Conservation (phyloP, 2,329 filamentous ascomycete genomes). For the Furcasterigmium sp. region DNA sequence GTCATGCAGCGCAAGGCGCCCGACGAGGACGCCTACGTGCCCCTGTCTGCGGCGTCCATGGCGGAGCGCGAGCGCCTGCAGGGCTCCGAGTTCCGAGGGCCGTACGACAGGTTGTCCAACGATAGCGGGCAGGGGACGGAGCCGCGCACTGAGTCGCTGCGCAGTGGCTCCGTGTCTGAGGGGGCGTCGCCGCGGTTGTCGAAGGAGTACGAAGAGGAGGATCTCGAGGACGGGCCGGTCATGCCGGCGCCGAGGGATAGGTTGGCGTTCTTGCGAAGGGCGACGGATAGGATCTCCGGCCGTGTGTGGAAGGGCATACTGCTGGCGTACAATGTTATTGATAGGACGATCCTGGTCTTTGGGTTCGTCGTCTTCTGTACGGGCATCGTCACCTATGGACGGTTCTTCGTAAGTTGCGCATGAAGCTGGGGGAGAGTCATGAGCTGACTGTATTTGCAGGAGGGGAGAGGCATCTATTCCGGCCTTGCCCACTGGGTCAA, state of each 20-base stretch:
- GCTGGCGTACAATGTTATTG: conserved; percentile 61
- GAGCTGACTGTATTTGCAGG: conserved; percentile 43
- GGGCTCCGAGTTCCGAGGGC: background rate
- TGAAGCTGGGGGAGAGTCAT: conserved; percentile 36
- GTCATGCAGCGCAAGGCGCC: conserved; percentile 5
- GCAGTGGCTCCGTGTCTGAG: conserved; percentile 59
- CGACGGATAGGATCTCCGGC: conserved; percentile 47
- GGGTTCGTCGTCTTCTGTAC: conserved; percentile 69
- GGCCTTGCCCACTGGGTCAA: conserved; percentile 93
- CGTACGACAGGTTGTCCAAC: conserved; percentile 53
- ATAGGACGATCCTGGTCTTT: conserved; percentile 72
- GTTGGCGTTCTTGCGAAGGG: conserved; percentile 46
- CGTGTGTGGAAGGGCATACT: conserved; percentile 53
- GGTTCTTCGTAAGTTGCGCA: conserved; percentile 56
- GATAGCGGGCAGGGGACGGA: conserved; percentile 75
- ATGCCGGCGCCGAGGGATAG: conserved; percentile 40
- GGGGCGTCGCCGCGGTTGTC: conserved; percentile 24
- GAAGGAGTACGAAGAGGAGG: conserved; percentile 36
- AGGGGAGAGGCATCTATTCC: conserved; percentile 66
- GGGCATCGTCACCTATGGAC: conserved; percentile 71
- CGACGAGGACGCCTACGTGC: conserved; percentile 32
- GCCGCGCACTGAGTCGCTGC: conserved; percentile 59
- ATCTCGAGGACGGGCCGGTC: conserved; percentile 23
- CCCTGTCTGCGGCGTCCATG: conserved; percentile 18
- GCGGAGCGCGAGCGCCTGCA: background rate